These are phyloP conservation scores for Tubosaeta sp. DNA, from an alignment of 768 basidiomycete species.

Conservation along the genomic window DNA sequence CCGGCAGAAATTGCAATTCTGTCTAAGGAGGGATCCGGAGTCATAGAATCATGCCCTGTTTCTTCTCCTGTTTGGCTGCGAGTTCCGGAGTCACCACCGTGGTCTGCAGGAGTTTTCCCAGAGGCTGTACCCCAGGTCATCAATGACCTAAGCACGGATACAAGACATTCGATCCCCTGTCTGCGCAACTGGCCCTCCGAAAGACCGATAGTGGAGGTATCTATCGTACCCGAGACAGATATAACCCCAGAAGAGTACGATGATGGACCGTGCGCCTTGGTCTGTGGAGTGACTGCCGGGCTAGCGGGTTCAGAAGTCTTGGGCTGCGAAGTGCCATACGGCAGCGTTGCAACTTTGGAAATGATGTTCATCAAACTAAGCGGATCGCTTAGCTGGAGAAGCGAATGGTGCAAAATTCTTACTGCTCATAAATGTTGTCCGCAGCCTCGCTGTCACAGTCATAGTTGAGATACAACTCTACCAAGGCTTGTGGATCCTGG, in stretches of 20 bases:
- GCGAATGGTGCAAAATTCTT: slow-evolving; percentile 24
- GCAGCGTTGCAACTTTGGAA: slow-evolving; percentile 78
- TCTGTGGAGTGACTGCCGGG: slow-evolving; percentile 51
- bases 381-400: slow-evolving; percentile 4
- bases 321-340: slow-evolving; percentile 43
- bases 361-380: slow-evolving; percentile 88
- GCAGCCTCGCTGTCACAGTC: slow-evolving; percentile 94
- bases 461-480: slow-evolving; percentile 98
- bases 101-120: slow-evolving; percentile 30
- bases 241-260: slow-evolving; percentile 64
- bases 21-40: slow-evolving; percentile 56
- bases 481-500: slow-evolving; percentile 95
- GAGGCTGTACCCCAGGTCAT: slow-evolving; percentile 82
- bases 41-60: slow-evolving; percentile 43
- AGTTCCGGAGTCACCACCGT: slow-evolving; percentile 35
- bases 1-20: slow-evolving; percentile 43
- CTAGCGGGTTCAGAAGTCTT: slow-evolving; percentile 56
- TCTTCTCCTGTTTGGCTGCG: slow-evolving; percentile 54
- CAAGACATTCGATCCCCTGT: slow-evolving; percentile 94
- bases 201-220: slow-evolving; percentile 61
- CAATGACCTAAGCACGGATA: slow-evolving; percentile 81
- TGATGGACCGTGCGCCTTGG: slow-evolving; percentile 31
- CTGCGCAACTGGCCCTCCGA: slow-evolving; percentile 82
- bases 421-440: slow-evolving; percentile 98
- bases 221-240: slow-evolving; percentile 60